Conservation (phyloP, 176 grass and related monocot species). For the Musa acuminata region DNA sequence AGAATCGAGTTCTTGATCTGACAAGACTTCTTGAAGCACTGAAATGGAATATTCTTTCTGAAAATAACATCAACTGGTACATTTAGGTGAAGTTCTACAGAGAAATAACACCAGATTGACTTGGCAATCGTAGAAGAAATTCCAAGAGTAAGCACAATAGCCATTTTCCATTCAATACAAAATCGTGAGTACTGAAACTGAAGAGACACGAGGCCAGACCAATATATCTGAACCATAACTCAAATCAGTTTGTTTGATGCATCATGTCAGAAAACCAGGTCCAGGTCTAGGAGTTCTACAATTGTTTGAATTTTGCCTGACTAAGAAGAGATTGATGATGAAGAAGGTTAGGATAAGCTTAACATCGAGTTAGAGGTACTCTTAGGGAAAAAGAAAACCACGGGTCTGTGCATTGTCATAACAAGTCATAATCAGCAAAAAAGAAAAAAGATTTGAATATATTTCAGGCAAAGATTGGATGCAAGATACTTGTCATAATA, state of each 20-base stretch:
- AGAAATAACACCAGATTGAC: background rate
- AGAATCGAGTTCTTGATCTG: constrained; percentile 22
- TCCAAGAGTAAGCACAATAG: background rate
- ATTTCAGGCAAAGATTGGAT: background rate
- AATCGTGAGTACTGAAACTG: too few species aligned
- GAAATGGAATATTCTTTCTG: constrained; percentile 29
- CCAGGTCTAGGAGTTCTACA: too few species aligned
- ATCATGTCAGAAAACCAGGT: too few species aligned
- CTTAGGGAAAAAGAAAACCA: too few species aligned
- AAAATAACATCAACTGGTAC: constrained; percentile 3
- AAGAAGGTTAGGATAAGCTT: background rate
- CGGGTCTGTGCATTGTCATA: too few species aligned
- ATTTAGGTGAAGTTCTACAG: background rate
- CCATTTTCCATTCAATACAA: background rate
- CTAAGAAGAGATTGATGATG: too few species aligned
- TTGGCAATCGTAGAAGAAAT: background rate
- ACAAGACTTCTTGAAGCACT: constrained; percentile 20
- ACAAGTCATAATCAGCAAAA: too few species aligned
- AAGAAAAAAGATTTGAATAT: background rate
- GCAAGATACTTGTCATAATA: background rate
- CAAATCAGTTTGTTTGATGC: too few species aligned
- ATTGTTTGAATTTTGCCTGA: too few species aligned
- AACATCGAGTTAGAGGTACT: background rate
- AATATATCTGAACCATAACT: too few species aligned
- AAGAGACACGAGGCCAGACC: too few species aligned